phyloP scores from a whole-genome alignment of 202 grass and related monocot genomes.

The Hordeum pubiflorum region DNA sequence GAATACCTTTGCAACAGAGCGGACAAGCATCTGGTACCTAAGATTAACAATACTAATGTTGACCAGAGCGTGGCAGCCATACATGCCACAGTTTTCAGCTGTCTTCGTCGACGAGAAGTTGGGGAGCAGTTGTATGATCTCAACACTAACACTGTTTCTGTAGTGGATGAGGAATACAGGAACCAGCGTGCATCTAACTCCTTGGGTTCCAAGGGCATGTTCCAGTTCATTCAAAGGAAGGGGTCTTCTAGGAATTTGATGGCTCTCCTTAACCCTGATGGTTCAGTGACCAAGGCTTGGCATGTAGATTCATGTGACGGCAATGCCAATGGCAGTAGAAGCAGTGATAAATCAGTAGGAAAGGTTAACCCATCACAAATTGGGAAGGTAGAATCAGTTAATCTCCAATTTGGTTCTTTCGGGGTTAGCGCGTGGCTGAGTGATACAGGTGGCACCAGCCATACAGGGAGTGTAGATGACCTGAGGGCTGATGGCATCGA shows the following conservation, averaged over 20 bases:
- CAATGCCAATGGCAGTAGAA: constrained; percentile 16
- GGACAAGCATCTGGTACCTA: constrained; percentile 89
- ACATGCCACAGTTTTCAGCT: constrained; percentile 84
- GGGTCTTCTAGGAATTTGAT: constrained; percentile 88
- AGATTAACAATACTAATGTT: constrained; percentile 96
- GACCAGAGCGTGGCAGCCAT: constrained; percentile 89
- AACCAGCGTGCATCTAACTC: constrained; percentile 86
- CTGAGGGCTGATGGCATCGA: constrained; percentile 51
- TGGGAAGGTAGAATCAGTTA: constrained; percentile 65
- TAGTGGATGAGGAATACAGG: constrained; percentile 79
- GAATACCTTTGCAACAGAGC: constrained; percentile 88
- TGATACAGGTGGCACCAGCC: constrained; percentile 68
- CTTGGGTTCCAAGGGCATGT: constrained; percentile 86
- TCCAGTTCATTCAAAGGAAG: constrained; percentile 89
- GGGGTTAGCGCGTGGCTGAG: constrained; percentile 79
- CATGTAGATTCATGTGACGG: constrained; percentile 40
- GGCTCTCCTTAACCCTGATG: constrained; percentile 83
- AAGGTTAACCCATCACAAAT: constrained; percentile 57
- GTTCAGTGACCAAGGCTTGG: constrained; percentile 91
- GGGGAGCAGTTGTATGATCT: constrained; percentile 75
- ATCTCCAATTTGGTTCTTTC: constrained; percentile 88
- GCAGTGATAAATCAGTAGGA: constrained; percentile 23
- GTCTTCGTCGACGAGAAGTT: constrained; percentile 50
- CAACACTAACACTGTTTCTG: constrained; percentile 61
- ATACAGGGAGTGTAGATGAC: constrained; percentile 72